Base-by-base conservation (phyloP, 2,329 filamentous ascomycete genomes). In the Microthyrium microscopicum region DNA sequence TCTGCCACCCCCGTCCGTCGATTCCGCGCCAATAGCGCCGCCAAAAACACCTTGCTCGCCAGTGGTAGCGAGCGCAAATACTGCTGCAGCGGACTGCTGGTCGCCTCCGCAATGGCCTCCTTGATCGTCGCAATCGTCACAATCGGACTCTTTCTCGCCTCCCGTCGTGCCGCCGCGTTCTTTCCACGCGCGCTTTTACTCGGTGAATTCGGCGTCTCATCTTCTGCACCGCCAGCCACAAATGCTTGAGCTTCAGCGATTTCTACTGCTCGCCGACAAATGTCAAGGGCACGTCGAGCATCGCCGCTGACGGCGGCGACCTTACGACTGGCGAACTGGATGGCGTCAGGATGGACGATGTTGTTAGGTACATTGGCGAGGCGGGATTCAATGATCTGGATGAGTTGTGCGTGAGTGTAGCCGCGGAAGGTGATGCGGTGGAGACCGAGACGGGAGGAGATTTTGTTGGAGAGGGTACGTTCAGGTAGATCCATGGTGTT, bases 401-500 rank as follows among this genome's bases (percentile, higher is more conserved):
- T 93, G 26, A 98, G 68, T 55, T 98, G 89, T 38, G 89, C 84
- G 53, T 98, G 85, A 37, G 84, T 94, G 55, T 98, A 98, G 16
- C 89, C 89, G 0, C 89, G 82, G 46, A 98, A 98, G 0, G 89
- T 94, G 49, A 98, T 94, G 47, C 91, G 73, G 5, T 85, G 94
- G 31, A 98, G 63, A 16, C 87, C 70, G 56, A 52, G 39, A 33
- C 89, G 75, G 53, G 83, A 93, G 51, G 83, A 93, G 53, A 98
- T 98, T 55, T 98, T 98, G 61, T 98, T 98, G 57, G 83, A 93
- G 24, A 98, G 64, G 1, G 89, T 98, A 50, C 89, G 69, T 56
- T 98, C 89, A 0, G 89, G 89, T 37, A 98, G 60, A 57, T 98
- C 89, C 89, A 98, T 98, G 17, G 89, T 98, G 55, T 98, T 98